Base-by-base conservation (phyloP, 805 yeast genomes). In the Candida stauntonica region DNA sequence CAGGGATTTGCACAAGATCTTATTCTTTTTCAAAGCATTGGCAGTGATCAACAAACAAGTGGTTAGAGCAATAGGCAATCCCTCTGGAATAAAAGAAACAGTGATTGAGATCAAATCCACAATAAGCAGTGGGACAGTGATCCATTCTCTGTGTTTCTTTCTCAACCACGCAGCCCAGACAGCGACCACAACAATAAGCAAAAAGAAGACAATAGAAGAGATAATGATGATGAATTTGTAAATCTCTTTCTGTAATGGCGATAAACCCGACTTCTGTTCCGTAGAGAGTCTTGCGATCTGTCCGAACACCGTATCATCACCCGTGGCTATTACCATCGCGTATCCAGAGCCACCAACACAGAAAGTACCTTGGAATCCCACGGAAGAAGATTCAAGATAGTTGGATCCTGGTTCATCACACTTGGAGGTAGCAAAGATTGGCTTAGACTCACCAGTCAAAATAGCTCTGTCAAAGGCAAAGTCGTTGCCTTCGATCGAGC, bases 41-140 rank as follows among this genome's bases (percentile, higher is more conserved):
- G 79, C 77, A 19, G 75, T 68, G 29, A 74, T 64, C 23, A 72
- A 56, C 39, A 75, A 57, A 50, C 62, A 78, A 42, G 66, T 73
- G 49, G 71, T 74, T 61, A 57, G 68, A 36, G 74, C 79, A 59
- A 61, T 72, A 40, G 66, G 80, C 23, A 69, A 57, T 29, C 77
- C 76, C 48, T 72, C 75, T 6, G 77, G 77, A 33, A 73, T 68
- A 40, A 72, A 72, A 1, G 78, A 66, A 29, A 72, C 74, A 2
- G 69, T 64, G 30, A 72, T 60, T 3, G 72, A 66, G 35, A 72
- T 72, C 32, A 66, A 41, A 44, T 69, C 72, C 18, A 69, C 62
- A 29, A 68, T 65, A 41, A 72, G 55, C 11, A 61, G 50, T 4
- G 72, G 60, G 8, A 62, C 68, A 32, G 55, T 48, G 33, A 72